These are phyloP conservation scores for Leptographium radiaticola DNA, from an alignment of 2,329 filamentous ascomycete species.

Conservation along the genomic window DNA sequence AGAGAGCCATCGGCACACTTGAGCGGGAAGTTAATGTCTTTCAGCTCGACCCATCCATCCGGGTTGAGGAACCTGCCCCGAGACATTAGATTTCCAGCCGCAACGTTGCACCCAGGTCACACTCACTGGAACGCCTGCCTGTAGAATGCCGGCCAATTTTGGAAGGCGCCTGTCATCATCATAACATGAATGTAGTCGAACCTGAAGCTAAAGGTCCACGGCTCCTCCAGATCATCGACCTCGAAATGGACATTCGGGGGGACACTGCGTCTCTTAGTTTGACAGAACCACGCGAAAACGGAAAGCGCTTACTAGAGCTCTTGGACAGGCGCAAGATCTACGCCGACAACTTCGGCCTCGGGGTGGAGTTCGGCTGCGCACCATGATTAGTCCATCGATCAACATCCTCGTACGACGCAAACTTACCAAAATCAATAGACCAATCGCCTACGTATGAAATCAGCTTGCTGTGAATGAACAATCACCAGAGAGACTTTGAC, in stretches of 20 bases:
- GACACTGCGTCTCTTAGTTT: slow-evolving; percentile 1
- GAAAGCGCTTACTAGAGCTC: slow-evolving; percentile 12
- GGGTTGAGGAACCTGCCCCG: slow-evolving; percentile 11
- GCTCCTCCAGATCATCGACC: slow-evolving; percentile 17
- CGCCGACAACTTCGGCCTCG: slow-evolving; percentile 15
- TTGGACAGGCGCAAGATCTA: slow-evolving; percentile 16
- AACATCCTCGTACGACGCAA: background rate
- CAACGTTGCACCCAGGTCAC: too few species aligned
- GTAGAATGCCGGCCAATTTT: slow-evolving; percentile 15
- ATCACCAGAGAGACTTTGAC: background rate
- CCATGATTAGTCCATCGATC: background rate
- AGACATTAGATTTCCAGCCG: background rate
- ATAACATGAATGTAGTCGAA: slow-evolving; percentile 17
- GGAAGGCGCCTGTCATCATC: slow-evolving; percentile 18
- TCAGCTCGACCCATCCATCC: slow-evolving; percentile 15
- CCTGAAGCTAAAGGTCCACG: slow-evolving; percentile 16
- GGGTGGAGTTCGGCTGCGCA: slow-evolving; percentile 14
- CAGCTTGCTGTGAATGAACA: background rate
- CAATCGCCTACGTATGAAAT: slow-evolving; percentile 12
- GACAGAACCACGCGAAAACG: background rate
- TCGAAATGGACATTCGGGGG: slow-evolving; percentile 16
- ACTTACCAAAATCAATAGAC: slow-evolving; percentile 17
- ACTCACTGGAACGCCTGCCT: slow-evolving; percentile 13
- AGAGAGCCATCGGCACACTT: slow-evolving; percentile 18
- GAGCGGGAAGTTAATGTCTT: slow-evolving; percentile 19